phyloP scores from a whole-genome alignment of 2,329 filamentous ascomycete species.

The Neoscytalidium dimidiatum region DNA sequence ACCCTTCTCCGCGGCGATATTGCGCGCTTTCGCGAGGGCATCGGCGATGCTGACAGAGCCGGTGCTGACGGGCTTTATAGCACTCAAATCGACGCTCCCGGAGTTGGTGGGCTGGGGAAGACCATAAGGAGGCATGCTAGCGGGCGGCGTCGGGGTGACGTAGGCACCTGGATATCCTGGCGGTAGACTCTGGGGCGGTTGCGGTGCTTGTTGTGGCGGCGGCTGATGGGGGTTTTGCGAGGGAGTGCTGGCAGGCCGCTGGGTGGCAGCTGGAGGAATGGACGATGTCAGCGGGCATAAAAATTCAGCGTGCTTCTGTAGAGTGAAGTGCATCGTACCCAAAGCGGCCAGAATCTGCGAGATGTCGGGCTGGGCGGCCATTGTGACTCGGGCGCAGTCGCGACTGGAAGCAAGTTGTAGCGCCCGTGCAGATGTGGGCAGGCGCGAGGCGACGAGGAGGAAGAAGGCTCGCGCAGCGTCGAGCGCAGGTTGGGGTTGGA shows the following conservation, averaged over 20 bases:
- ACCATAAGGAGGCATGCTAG: conserved; percentile 41
- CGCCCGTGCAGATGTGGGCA: background rate
- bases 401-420: background rate
- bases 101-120: conserved; percentile 71
- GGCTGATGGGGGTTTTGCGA: conserved; percentile 48
- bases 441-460: background rate
- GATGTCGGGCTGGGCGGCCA: conserved; percentile 39
- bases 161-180: conserved; percentile 46
- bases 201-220: conserved; percentile 45
- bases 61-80: conserved; percentile 75
- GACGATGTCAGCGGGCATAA: background rate
- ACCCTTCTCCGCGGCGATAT: conserved; percentile 78
- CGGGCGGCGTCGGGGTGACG: conserved; percentile 44
- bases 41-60: conserved; percentile 83
- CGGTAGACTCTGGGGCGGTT: conserved; percentile 39
- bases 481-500: conserved; percentile 1
- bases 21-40: conserved; percentile 81
- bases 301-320: background rate
- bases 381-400: conserved; percentile 19
- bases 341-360: conserved; percentile 41
- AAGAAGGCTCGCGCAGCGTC: conserved; percentile 7
- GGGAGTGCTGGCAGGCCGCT: conserved; percentile 50
- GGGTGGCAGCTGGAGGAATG: conserved; percentile 44
- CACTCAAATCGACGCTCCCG: conserved; percentile 77
- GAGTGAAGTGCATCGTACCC: conserved; percentile 29